These are phyloP conservation scores for Plectranthus barbatus DNA, from an alignment of 257 asterid species.

Conservation along the genomic window DNA sequence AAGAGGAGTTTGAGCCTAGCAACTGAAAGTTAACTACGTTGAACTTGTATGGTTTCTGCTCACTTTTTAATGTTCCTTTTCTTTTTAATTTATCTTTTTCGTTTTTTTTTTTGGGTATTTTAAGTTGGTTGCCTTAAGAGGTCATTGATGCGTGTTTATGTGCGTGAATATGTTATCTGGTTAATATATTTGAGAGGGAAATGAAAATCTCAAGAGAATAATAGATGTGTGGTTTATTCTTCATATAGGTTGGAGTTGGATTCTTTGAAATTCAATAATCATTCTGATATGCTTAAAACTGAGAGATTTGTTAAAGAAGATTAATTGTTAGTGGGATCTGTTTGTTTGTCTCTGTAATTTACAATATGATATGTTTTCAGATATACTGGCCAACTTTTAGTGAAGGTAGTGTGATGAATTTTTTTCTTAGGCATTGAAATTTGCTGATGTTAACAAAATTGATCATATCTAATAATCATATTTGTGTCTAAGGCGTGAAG, in stretches of 20 bases:
- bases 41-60: background rate
- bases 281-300: background rate
- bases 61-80: background rate
- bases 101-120: background rate
- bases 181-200: background rate
- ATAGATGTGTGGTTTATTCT: background rate
- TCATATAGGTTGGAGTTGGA: background rate
- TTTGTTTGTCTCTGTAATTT: background rate
- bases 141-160: background rate
- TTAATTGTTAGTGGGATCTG: background rate
- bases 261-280: background rate
- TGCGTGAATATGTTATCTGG: background rate
- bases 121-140: background rate
- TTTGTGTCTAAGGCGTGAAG: conserved; percentile 15
- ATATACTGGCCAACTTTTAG: background rate
- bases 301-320: background rate
- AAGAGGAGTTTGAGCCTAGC: background rate
- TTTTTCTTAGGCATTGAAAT: background rate
- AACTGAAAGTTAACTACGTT: background rate
- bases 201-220: background rate
- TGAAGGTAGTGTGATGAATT: background rate
- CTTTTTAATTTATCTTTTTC: background rate
- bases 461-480: background rate
- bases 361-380: background rate
- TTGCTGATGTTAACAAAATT: background rate